phyloP scores from a whole-genome alignment of 1,284 basidiomycete genomes.

The Baeospora myosura region DNA sequence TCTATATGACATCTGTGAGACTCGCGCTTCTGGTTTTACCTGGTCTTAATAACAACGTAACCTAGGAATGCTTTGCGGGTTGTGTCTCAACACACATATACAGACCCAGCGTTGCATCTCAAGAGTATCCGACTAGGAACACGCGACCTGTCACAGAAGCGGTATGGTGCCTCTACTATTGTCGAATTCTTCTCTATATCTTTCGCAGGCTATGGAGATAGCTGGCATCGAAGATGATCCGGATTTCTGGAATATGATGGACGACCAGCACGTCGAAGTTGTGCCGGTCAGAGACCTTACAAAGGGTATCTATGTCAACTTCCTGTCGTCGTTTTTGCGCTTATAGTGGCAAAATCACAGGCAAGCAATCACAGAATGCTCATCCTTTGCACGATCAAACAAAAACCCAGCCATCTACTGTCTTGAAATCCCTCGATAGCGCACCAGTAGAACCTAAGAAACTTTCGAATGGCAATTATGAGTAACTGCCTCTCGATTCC shows the following conservation, averaged over 20 bases:
- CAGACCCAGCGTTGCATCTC: conserved; percentile 47
- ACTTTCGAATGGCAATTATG: conserved; percentile 28
- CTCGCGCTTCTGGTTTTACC: not conserved
- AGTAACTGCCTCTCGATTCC: conserved; percentile 29
- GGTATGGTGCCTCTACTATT: conserved; percentile 27
- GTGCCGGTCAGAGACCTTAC: conserved; percentile 27
- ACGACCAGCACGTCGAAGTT: conserved; percentile 31
- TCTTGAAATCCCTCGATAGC: not conserved
- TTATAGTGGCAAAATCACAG: too few relatives aligned
- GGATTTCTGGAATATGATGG: conserved; percentile 55
- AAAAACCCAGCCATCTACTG: too few relatives aligned
- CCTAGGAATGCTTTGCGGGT: conserved; percentile 65
- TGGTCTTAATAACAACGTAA: conserved; percentile 3
- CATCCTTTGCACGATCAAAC: too few relatives aligned
- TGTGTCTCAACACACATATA: conserved; percentile 43
- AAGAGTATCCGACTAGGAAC: conserved; percentile 55
- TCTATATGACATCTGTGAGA: conserved; percentile 59
- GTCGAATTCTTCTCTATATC: conserved; percentile 3
- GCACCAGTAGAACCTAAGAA: conserved; percentile 14
- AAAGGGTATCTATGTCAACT: conserved; percentile 8
- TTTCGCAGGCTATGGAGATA: conserved; percentile 50
- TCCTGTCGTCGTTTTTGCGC: not conserved
- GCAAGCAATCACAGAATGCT: too few relatives aligned
- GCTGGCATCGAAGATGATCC: conserved; percentile 58
- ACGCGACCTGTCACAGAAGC: conserved; percentile 61